These are phyloP conservation scores for Rhizopogon rudus DNA, from an alignment of 768 basidiomycete genomes.

Conservation along the genomic window DNA sequence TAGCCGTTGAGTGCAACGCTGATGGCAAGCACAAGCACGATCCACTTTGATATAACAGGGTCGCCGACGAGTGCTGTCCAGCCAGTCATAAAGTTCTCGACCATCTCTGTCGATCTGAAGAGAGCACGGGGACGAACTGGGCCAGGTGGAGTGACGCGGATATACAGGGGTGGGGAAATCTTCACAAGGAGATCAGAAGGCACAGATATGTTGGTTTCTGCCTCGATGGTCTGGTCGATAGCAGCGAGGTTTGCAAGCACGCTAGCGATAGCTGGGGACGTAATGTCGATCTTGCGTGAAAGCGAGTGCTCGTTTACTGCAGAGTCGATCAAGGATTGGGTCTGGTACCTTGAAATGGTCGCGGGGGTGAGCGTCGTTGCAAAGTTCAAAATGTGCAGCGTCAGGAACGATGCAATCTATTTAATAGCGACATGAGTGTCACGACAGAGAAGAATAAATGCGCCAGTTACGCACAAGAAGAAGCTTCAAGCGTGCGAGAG, in stretches of 20 bases:
- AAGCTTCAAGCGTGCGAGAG: conserved; percentile 83
- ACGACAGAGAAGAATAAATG: neutral
- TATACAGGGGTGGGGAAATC: conserved; percentile 54
- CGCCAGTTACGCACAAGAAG: conserved; percentile 55
- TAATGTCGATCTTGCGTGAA: conserved; percentile 63
- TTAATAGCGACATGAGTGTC: neutral
- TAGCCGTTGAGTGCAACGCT: conserved; percentile 91
- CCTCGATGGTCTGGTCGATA: conserved; percentile 10
- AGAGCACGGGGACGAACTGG: conserved; percentile 25
- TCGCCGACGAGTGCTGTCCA: conserved; percentile 94
- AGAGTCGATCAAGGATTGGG: conserved; percentile 10
- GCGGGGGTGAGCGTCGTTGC: conserved; percentile 82
- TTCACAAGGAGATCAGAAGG: conserved; percentile 50
- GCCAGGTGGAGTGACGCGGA: conserved; percentile 39
- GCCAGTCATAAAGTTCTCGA: conserved; percentile 84
- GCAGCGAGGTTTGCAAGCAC: conserved; percentile 55
- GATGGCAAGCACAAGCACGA: conserved; percentile 81
- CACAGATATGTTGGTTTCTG: conserved; percentile 9
- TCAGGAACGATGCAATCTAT: conserved; percentile 86
- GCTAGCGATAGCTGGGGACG: conserved; percentile 51
- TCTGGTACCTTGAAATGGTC: conserved; percentile 42
- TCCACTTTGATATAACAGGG: conserved; percentile 92
- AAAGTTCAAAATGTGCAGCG: conserved; percentile 88
- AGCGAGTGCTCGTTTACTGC: conserved; percentile 10
- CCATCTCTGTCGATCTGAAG: conserved; percentile 42